phyloP scores from a whole-genome alignment of 495 filamentous ascomycete genomes.

The Lichenothelia convexa region DNA sequence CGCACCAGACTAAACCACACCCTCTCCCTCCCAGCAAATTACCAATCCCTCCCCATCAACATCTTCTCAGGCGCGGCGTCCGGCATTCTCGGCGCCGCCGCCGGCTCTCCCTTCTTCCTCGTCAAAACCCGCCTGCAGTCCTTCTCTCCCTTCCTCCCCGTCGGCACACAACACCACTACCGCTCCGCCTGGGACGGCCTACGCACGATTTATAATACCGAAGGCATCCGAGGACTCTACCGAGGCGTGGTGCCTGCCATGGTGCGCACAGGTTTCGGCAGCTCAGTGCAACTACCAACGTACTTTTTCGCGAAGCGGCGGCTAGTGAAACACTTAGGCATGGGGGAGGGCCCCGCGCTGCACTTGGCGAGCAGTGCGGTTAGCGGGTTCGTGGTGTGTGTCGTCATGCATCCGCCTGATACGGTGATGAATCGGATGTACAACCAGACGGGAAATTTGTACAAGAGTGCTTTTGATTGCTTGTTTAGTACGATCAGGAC shows the following conservation, averaged over 20 bases:
- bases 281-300: slow-evolving; percentile 86
- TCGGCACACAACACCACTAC: slow-evolving; percentile 91
- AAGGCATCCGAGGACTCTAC: slow-evolving; percentile 71
- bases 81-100: slow-evolving; percentile 75
- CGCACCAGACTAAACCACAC: slow-evolving; percentile 38
- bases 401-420: slow-evolving; percentile 96
- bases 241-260: slow-evolving; percentile 86
- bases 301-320: slow-evolving; percentile 95
- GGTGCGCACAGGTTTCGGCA: slow-evolving; percentile 90
- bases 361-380: slow-evolving; percentile 78
- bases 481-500: slow-evolving; percentile 76
- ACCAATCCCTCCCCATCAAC: slow-evolving; percentile 76
- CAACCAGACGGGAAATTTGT: slow-evolving; percentile 95
- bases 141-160: slow-evolving; percentile 81
- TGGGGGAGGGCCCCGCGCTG: slow-evolving; percentile 78
- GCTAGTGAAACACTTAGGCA: slow-evolving; percentile 58
- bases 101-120: slow-evolving; percentile 93
- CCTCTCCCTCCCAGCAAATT: slow-evolving; percentile 48
- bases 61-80: slow-evolving; percentile 78
- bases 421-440: slow-evolving; percentile 98
- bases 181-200: slow-evolving; percentile 70
- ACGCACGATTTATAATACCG: slow-evolving; percentile 50
- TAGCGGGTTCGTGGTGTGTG: slow-evolving; percentile 92
- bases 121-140: slow-evolving; percentile 94
- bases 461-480: slow-evolving; percentile 83